phyloP scores from a whole-genome alignment of 78 protist species.

The Dictyostelium purpureum region DNA sequence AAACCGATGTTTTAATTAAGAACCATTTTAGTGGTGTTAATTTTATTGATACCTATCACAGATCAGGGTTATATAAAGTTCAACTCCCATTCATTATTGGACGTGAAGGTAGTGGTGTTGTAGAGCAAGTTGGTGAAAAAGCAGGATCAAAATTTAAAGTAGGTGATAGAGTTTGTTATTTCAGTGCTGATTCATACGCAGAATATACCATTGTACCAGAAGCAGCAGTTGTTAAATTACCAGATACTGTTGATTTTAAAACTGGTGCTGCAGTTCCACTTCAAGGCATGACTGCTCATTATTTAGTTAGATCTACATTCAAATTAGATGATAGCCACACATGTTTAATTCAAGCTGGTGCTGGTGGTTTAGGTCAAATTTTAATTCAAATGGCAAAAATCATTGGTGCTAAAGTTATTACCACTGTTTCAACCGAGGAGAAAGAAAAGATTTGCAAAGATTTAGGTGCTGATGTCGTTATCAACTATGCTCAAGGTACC shows the following conservation, averaged over 20 bases:
- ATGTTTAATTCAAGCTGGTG: constrained; percentile 90
- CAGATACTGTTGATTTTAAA: constrained; percentile 24
- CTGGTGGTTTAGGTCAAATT: constrained; percentile 89
- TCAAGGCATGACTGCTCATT: constrained; percentile 89
- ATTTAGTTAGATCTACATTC: constrained; percentile 51
- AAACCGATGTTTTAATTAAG: constrained; percentile 51
- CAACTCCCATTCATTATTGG: constrained; percentile 72
- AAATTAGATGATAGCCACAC: constrained; percentile 25
- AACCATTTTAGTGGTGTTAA: constrained; percentile 78
- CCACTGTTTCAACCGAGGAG: constrained; percentile 81
- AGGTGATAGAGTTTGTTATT: constrained; percentile 82
- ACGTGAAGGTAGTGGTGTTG: constrained; percentile 85
- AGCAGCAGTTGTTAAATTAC: not conserved
- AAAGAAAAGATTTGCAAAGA: constrained; percentile 71
- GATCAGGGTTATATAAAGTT: constrained; percentile 74
- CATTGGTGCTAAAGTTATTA: constrained; percentile 85
- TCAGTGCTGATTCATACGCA: constrained; percentile 60
- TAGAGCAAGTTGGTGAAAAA: constrained; percentile 52
- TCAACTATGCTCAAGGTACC: constrained; percentile 43
- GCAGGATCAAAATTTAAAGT: not conserved
- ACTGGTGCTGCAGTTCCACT: constrained; percentile 82
- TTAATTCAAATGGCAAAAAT: constrained; percentile 82
- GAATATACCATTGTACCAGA: constrained; percentile 38
- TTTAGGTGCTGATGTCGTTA: constrained; percentile 82
- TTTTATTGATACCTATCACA: constrained; percentile 88